phyloP scores from a whole-genome alignment of 257 asterid species.

The Petrea volubilis region DNA sequence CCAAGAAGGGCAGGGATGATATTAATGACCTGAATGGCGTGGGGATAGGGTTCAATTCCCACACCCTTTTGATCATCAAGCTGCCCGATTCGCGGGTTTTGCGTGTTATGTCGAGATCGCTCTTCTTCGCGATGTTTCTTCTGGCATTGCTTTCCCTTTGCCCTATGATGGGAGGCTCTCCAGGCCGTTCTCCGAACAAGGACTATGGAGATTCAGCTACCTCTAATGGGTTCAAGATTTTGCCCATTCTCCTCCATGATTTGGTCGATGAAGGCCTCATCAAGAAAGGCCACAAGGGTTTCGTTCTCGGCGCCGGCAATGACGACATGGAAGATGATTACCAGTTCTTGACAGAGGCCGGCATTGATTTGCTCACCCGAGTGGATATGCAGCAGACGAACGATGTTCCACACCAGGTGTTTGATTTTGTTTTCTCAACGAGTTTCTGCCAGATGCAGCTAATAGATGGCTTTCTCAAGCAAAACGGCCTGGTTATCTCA shows the following conservation, averaged over 20 bases:
- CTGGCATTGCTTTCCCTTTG: conserved; percentile 42
- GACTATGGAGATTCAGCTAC: conserved; percentile 1
- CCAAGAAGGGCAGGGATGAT: conserved; percentile 5
- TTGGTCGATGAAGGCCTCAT: conserved; percentile 71
- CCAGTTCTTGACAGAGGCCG: conserved; percentile 41
- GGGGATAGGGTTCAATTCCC: conserved; percentile 36
- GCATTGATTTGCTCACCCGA: conserved; percentile 40
- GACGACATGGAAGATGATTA: conserved; percentile 25
- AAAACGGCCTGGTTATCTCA: conserved; percentile 56
- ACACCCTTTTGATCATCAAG: conserved; percentile 47
- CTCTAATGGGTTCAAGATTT: conserved; percentile 27
- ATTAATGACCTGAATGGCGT: conserved; percentile 24
- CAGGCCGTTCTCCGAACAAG: conserved; percentile 13
- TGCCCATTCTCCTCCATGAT: conserved; percentile 60
- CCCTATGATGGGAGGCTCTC: conserved; percentile 36
- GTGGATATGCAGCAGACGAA: conserved; percentile 26
- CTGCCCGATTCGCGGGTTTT: conserved; percentile 61
- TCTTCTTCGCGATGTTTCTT: conserved; percentile 56
- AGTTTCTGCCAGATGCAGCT: conserved; percentile 30
- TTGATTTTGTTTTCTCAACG: conserved; percentile 54
- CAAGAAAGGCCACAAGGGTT: conserved; percentile 61
- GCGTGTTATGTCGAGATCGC: conserved; percentile 55
- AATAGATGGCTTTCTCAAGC: conserved; percentile 42
- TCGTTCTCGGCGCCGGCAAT: conserved; percentile 36
- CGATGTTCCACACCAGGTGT: conserved; percentile 34